A percentile compares a stretch with the other conserved stretches of the same genome.
Evolutionary conservation across 257 asterid genomes (phyloP).

Genomic region (Craterostigma plantagineum): DNA sequence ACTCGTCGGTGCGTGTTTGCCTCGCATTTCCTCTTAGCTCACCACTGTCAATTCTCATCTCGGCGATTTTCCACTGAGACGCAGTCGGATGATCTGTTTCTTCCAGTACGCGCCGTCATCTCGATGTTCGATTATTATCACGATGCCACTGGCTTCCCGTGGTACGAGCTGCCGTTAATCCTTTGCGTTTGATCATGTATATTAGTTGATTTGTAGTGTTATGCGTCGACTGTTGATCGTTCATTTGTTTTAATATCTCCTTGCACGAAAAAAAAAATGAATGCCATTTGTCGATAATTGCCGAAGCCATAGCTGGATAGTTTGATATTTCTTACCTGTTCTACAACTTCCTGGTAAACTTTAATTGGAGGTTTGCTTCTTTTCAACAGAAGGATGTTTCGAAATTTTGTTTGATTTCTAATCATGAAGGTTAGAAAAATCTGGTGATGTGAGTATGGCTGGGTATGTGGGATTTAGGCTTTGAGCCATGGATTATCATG

Average conservation of each 20-base stretch:
- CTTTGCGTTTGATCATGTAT: background rate
- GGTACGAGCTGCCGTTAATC: slow-evolving; percentile 13
- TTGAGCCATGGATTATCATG: too few species aligned
- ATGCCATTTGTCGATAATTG: too few species aligned
- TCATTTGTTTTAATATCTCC: too few species aligned
- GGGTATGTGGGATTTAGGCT: background rate
- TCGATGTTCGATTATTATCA: slow-evolving; percentile 34
- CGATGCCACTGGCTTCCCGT: slow-evolving; percentile 26
- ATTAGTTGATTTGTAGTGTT: too few species aligned
- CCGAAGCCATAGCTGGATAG: too few species aligned
- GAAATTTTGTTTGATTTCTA: background rate
- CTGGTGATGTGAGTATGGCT: background rate
- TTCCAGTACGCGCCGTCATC: slow-evolving; percentile 21
- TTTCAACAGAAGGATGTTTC: background rate
- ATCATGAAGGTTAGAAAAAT: background rate
- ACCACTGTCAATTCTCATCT: slow-evolving; percentile 1
- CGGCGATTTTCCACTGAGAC: slow-evolving; percentile 19
- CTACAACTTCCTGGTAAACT: too few species aligned
- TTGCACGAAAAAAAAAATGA: too few species aligned
- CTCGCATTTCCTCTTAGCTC: slow-evolving; percentile 9
- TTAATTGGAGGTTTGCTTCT: too few species aligned
- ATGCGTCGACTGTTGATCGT: too few species aligned
- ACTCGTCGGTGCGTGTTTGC: slow-evolving; percentile 8
- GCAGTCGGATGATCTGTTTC: slow-evolving; percentile 10
- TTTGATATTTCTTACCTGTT: too few species aligned